A percentile compares a stretch with the other conserved stretches of the same genome.
Conservation (phyloP, 1,284 basidiomycete genomes). For the Schizopora paradoxa region DNA sequence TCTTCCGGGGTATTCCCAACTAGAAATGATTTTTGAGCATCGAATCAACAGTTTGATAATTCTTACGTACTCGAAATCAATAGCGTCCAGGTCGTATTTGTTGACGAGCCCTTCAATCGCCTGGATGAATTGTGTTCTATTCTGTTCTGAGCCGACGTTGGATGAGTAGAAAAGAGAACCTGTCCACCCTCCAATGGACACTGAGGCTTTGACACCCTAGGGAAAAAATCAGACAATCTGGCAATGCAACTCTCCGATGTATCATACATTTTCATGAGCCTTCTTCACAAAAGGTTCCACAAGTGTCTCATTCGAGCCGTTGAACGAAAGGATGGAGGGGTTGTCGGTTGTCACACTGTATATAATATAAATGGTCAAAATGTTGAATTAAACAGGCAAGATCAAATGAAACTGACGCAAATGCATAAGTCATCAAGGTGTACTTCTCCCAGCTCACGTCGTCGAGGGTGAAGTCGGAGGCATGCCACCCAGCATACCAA, state of each 20-base stretch:
- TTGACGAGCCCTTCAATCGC: constrained; percentile 58
- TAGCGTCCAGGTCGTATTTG: constrained; percentile 69
- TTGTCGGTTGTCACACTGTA: constrained; percentile 44
- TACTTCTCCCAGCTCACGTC: constrained; percentile 57
- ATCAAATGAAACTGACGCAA: constrained; percentile 43
- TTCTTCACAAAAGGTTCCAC: constrained; percentile 47
- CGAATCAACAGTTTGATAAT: too few relatives aligned
- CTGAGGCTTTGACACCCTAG: constrained; percentile 60
- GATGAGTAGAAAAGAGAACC: constrained; percentile 76
- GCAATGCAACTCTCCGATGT: constrained; percentile 1
- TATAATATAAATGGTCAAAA: not conserved
- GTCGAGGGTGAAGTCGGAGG: constrained; percentile 39
- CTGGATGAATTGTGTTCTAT: constrained; percentile 63
- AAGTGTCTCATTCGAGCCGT: constrained; percentile 35
- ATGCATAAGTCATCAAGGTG: constrained; percentile 59
- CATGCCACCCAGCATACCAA: constrained; percentile 65
- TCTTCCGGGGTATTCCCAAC: constrained; percentile 83
- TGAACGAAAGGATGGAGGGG: constrained; percentile 37
- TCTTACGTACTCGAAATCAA: constrained; percentile 76
- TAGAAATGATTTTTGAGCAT: constrained; percentile 30
- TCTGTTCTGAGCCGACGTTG: constrained; percentile 54
- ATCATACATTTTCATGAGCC: constrained; percentile 47
- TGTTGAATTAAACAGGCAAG: not conserved
- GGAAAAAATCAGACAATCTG: constrained; percentile 9
- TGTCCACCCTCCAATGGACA: constrained; percentile 87